Evolutionary conservation across 176 grass and related monocot species (phyloP).

Genomic region (Saccharum officinarum): DNA sequence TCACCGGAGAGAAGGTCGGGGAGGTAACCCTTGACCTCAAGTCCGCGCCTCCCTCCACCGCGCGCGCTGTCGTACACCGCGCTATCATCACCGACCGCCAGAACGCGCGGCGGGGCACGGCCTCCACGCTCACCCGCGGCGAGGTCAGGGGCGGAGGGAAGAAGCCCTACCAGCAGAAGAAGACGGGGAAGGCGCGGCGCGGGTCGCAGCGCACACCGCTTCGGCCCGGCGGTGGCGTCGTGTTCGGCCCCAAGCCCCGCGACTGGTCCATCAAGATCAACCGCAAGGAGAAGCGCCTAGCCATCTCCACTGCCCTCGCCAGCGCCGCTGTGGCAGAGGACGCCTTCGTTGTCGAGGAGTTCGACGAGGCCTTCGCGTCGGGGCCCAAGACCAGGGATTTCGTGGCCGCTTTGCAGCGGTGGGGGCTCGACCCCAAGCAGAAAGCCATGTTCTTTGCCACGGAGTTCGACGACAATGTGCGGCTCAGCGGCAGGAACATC

Average conservation of each 20-base stretch:
- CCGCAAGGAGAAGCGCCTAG: conserved; percentile 97
- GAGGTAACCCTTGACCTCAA: conserved; percentile 68
- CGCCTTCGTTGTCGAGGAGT: conserved; percentile 88
- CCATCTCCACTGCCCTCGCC: conserved; percentile 82
- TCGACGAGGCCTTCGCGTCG: conserved; percentile 53
- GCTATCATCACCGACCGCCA: conserved; percentile 87
- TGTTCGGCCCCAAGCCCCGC: conserved; percentile 93
- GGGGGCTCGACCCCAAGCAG: conserved; percentile 87
- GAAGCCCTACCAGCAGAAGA: conserved; percentile 97
- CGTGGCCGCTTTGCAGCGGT: conserved; percentile 72
- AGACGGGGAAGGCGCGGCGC: conserved; percentile 79
- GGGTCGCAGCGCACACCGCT: conserved; percentile 86
- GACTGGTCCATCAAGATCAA: conserved; percentile 99
- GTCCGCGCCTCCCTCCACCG: conserved; percentile 69
- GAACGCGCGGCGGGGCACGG: conserved; percentile 90
- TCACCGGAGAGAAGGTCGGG: conserved; percentile 75
- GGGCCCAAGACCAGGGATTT: conserved; percentile 79
- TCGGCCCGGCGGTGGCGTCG: conserved; percentile 86
- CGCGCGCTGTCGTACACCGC: conserved; percentile 88
- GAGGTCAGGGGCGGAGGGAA: conserved; percentile 81
- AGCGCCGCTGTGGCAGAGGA: conserved; percentile 78
- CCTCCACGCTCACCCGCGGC: conserved; percentile 87
- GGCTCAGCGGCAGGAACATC: conserved; percentile 86
- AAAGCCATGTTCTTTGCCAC: conserved; percentile 83
- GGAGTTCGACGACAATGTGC: conserved; percentile 69